Evolutionary conservation across 208 protist species (phyloP).

Genomic region (Crithidia sp.): DNA sequence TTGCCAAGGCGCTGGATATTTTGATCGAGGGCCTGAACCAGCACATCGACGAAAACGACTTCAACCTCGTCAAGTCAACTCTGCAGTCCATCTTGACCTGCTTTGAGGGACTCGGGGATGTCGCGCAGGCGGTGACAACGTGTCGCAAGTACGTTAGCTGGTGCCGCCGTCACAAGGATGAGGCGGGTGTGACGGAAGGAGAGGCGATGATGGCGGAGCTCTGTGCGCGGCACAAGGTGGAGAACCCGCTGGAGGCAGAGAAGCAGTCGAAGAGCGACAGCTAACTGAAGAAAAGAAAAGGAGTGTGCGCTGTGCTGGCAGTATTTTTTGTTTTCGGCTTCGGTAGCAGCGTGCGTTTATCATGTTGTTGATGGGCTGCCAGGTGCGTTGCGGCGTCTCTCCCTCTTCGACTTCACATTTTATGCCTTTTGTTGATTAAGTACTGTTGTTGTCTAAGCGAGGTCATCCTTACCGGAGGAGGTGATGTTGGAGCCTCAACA

Average conservation of each 20-base stretch:
- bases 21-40: constrained; percentile 83
- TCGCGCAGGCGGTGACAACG: constrained; percentile 76
- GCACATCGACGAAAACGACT: constrained; percentile 90
- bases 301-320: not conserved
- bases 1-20: constrained; percentile 81
- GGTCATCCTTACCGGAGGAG: not conserved
- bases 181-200: constrained; percentile 61
- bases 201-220: constrained; percentile 63
- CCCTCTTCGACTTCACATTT: not conserved
- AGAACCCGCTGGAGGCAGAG: constrained; percentile 36
- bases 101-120: constrained; percentile 88
- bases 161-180: constrained; percentile 82
- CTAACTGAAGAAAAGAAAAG: not conserved
- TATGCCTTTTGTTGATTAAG: not conserved
- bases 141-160: constrained; percentile 89
- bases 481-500: no score
- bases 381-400: not conserved
- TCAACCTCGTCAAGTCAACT: constrained; percentile 73
- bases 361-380: constrained; percentile 1
- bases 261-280: not conserved
- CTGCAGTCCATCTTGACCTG: constrained; percentile 72
- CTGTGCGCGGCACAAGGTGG: constrained; percentile 48
- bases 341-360: not conserved
- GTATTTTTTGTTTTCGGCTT: not conserved
- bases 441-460: not conserved